Evolutionary conservation across 805 yeast genomes (phyloP), one percentile per base, ranked within the genome.

Genomic region (Kodamaea kakaduensis): DNA sequence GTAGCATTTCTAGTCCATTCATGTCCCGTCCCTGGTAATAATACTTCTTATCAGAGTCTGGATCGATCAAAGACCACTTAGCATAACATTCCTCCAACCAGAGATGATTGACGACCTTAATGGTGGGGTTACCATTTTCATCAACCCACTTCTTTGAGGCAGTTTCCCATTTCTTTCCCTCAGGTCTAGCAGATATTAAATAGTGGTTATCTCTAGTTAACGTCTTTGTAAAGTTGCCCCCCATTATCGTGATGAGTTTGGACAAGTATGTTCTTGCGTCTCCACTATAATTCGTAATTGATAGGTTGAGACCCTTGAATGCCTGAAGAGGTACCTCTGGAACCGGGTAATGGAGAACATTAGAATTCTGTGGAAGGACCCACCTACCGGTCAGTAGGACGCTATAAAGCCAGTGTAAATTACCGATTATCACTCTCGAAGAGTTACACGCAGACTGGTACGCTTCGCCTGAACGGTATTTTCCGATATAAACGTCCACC

Each of bases 1-100:
- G 59, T 2, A 74, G 51, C n/a, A 69, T 64, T 9, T 69, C 65
- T 29, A 73, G 46, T 2, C 56, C 58, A 17, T 64, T 59, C 3
- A 61, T 48, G 17, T 55, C 59, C 25, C 62, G 56, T 1, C 77
- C 75, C 25, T 76, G 59, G 32, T 63, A 61, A 7, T 68, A 52
- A 55, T 75, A 85, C 9, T 18, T 16, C 20, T 74, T 64, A 3
- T 74, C 66, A 10, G 56, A 50, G 0, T 59, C 47, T 3, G 56
- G 69, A 24, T 78, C 75, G 45, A 72, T 69, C 4, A 68, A 45
- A 33, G 59, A 61, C 89, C 93, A 84, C 30, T 69, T 57, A 8
- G 59, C 46, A 41, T 71, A 90, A 26, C 87, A 73, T 36, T 84
- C 89, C 51, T 90, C 97, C 9, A 90, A 58, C 98, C 98, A 90